A percentile compares a stretch with the other conserved stretches of the same genome.
Conservation (phyloP, 305 asterid species). For the Solanum chacoense region DNA sequence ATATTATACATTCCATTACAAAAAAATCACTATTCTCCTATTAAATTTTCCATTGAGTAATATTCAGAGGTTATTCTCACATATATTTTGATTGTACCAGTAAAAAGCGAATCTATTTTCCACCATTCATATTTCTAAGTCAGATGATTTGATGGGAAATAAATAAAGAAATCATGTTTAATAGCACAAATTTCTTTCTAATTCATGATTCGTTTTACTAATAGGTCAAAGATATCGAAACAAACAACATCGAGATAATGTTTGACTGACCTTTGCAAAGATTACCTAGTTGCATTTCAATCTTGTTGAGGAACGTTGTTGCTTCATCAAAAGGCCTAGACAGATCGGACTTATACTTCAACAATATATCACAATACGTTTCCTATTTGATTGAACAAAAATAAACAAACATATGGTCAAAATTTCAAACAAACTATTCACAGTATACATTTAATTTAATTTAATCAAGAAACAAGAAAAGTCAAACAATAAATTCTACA, state of each 20-base stretch:
- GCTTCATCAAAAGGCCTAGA: slow-evolving; percentile 76
- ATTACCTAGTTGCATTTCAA: slow-evolving; percentile 47
- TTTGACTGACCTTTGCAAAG: slow-evolving; percentile 53
- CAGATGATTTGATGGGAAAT: not conserved
- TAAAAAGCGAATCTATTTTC: not conserved
- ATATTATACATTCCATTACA: not conserved
- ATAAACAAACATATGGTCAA: slow-evolving; percentile 5
- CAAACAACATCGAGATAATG: not conserved
- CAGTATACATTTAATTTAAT: not conserved
- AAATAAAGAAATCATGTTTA: not conserved
- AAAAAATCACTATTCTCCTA: not conserved
- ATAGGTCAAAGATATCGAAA: not conserved
- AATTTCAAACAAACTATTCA: slow-evolving; percentile 4
- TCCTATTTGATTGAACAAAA: slow-evolving; percentile 28
- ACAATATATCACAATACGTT: slow-evolving; percentile 51
- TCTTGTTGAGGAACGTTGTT: slow-evolving; percentile 54
- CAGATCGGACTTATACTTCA: slow-evolving; percentile 72
- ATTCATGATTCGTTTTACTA: not conserved
- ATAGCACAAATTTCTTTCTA: not conserved
- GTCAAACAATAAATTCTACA: not conserved
- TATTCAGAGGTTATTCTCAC: not conserved
- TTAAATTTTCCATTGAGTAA: not conserved
- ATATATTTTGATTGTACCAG: not conserved
- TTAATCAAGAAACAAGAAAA: not conserved
- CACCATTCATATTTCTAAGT: not conserved